Base-by-base conservation (phyloP, 345 rosid species). In the Melaleuca alternifolia region DNA sequence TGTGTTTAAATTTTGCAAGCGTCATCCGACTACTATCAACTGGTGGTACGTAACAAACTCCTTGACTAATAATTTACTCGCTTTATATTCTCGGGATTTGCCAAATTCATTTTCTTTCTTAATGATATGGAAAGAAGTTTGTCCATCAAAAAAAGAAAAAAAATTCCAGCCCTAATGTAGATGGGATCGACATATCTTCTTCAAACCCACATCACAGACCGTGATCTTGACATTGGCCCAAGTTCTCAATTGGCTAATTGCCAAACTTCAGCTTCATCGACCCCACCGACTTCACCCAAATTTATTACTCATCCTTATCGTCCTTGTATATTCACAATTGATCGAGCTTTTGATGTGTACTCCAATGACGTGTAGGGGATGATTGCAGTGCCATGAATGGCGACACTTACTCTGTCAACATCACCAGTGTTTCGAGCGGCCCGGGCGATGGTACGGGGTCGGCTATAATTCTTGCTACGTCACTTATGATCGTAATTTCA, bases 321-420 rank as follows among this genome's bases (percentile, higher is more conserved):
- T 62, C 76, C 7, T 30, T 30, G 76, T 30, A 44, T 30, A 62
- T 15, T 7, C 44, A 30, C 5, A 21, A 15, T 62, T 30, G 11
- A 62, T 62, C 76, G 14, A 16, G 8, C 44, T 62, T 15, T 15
- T 52, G 20, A 52, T 15, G 54, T 52, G 20, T 6, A 2, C 54
- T 62, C 28, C 76, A 62, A 62, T 23, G 11, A 56, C 18, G 14
- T 15, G 46, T 85, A 86, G 95, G 95, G 54, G 95, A 95, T 87
- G 95, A 94, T 51, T 94, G 95, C 54, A 86, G 94, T 51, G 95
- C 96, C 41, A 88, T 94, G 50, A 88, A 88, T 81, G 84, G 85
- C 0, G 91, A 89, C 37, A 85, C 92, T 3, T 89, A 87, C 24
- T 50, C 4, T 51, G 81, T 92, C 62, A 87, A 87, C 65, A 89